These are phyloP conservation scores for Camelina hispida DNA, from an alignment of 345 rosid genomes.

Conservation along the genomic window DNA sequence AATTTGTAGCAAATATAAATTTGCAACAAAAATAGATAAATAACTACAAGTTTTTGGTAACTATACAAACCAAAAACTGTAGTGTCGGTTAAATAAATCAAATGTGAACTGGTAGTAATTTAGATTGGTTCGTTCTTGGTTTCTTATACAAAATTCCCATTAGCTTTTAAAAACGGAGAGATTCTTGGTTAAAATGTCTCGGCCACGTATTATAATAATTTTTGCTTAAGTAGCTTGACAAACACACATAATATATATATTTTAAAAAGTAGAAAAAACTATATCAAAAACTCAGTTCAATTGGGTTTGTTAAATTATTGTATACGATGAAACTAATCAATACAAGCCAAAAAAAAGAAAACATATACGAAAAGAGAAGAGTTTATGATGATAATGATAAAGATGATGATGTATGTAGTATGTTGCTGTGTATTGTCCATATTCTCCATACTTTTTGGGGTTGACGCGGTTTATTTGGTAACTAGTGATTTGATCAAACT, in stretches of 20 bases:
- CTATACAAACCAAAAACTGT: too few relatives aligned
- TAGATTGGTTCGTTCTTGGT: neutral
- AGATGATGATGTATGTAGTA: neutral
- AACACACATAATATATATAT: too few relatives aligned
- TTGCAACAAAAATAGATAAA: too few relatives aligned
- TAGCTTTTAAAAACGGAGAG: neutral
- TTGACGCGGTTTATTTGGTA: conserved; percentile 26
- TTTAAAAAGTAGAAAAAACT: neutral
- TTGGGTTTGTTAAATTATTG: neutral
- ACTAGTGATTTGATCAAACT: conserved; percentile 1
- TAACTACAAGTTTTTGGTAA: too few relatives aligned
- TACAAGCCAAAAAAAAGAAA: neutral
- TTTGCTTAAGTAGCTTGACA: neutral
- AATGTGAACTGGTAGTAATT: neutral
- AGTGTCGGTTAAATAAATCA: neutral
- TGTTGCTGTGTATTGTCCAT: neutral
- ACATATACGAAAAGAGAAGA: neutral
- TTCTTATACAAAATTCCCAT: neutral
- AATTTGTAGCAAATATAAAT: too few relatives aligned
- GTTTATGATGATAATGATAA: neutral
- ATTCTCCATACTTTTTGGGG: neutral
- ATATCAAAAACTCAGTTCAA: neutral
- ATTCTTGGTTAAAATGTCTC: neutral
- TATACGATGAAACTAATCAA: neutral
- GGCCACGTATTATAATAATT: neutral